Evolutionary conservation across 305 asterid species (phyloP).

Genomic region (Salvia sclarea): DNA sequence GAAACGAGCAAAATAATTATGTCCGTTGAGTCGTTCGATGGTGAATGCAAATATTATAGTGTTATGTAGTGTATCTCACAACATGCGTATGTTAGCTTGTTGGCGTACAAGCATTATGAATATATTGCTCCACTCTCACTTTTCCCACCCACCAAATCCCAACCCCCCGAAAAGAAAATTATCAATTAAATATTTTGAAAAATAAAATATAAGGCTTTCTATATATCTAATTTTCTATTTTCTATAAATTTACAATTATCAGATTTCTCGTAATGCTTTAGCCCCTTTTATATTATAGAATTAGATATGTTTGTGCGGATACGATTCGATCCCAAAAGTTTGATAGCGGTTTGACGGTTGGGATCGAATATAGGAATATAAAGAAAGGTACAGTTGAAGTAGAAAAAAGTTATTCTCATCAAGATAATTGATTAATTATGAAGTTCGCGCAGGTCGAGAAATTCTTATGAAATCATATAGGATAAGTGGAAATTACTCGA

Average conservation of each 20-base stretch:
- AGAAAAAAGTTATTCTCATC: not conserved
- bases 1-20: slow-evolving; percentile 46
- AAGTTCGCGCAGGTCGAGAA: too few relatives aligned
- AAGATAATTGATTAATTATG: too few relatives aligned
- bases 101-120: slow-evolving; percentile 30
- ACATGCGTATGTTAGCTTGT: slow-evolving; percentile 39
- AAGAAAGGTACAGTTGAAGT: not conserved
- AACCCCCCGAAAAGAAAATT: not conserved
- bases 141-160: slow-evolving; percentile 21
- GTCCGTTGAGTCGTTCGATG: slow-evolving; percentile 37
- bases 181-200: not conserved
- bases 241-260: too few relatives aligned
- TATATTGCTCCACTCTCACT: slow-evolving; percentile 24
- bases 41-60: slow-evolving; percentile 16
- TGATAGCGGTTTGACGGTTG: not conserved
- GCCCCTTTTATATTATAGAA: too few relatives aligned
- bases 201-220: not conserved
- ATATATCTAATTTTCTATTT: too few relatives aligned
- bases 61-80: slow-evolving; percentile 21
- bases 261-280: too few relatives aligned
- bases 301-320: not conserved
- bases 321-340: not conserved
- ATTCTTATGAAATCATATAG: not conserved
- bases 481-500: not conserved
- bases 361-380: not conserved